Evolutionary conservation across 768 basidiomycete genomes (phyloP).

Genomic region (Naganishia randhawae): DNA sequence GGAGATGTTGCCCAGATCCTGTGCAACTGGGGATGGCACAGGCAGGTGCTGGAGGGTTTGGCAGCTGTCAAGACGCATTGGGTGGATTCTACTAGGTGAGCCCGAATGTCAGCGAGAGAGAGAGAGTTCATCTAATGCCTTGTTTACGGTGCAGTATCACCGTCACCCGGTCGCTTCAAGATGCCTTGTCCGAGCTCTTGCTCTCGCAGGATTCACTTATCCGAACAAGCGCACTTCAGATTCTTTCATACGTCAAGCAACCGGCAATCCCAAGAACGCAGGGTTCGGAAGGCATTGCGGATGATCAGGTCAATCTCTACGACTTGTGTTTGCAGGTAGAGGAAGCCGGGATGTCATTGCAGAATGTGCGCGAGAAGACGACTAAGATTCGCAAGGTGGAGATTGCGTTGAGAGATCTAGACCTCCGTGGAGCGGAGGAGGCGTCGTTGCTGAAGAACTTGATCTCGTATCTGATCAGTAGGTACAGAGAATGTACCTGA

Average conservation of each 20-base stretch:
- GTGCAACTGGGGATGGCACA: constrained; percentile 14
- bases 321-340: constrained; percentile 68
- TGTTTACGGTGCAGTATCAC: not conserved
- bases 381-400: constrained; percentile 58
- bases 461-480: constrained; percentile 70
- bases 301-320: constrained; percentile 34
- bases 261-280: constrained; percentile 6
- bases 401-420: constrained; percentile 55
- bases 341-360: constrained; percentile 69
- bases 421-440: constrained; percentile 53
- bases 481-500: constrained; percentile 36
- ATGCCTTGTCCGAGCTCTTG: constrained; percentile 46
- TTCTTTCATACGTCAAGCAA: constrained; percentile 36
- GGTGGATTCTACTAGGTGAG: constrained; percentile 13
- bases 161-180: constrained; percentile 3
- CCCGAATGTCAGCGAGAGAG: too few species aligned
- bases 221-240: constrained; percentile 61
- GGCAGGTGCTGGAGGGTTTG: constrained; percentile 53
- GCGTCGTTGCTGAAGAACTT: constrained; percentile 62
- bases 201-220: constrained; percentile 69
- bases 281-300: not conserved
- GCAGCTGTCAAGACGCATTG: constrained; percentile 3
- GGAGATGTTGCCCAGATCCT: constrained; percentile 15
- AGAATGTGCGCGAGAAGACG: constrained; percentile 79
- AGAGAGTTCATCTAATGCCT: not conserved